Evolutionary conservation across 768 basidiomycete genomes (phyloP), one percentile per base, ranked within the genome.

Genomic region (Kwoniella mangroviensis): DNA sequence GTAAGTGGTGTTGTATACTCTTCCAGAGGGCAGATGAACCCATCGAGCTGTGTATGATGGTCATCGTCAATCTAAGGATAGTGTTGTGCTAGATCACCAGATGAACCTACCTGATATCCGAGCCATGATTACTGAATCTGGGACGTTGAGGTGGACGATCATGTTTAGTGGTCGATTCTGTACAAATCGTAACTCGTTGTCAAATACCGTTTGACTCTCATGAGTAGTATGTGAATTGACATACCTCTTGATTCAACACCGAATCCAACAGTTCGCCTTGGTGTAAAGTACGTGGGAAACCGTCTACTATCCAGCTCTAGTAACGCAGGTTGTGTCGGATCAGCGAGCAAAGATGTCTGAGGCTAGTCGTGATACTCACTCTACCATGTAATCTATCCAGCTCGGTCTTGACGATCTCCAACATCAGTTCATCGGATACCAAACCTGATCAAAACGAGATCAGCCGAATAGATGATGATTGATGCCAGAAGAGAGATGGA

Each of bases 301-400:
- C 83, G 56, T 84, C 83, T 1, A 84, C 65, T 60, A 84, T 83
- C 83, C 83, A 84, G 73, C 77, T 81, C 81, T 82, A 67, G 13
- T 52, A 59, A 6, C 42, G 63, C 51, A 54, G 28, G 53, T 19
- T 69, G 56, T 22, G 51, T n/a, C 40, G 57, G 55, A 57, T 59
- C 53, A 54, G 24, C 73, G 9, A 57, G 15, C 52, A 28, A 49
- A 49, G 26, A 13, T 52, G 63, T 58, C 19, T 58, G 43, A 13
- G 43, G 42, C 12, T 40, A 15, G 15, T 13, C 2, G n/a, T 3
- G 6, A 49, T 21, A 57, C 75, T 45, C 63, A 80, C 82, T 77
- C 75, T 82, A 34, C 81, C 82, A 12, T 73, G 72, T 54, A 83
- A 67, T 58, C 80, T 75, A 63, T 83, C 81, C 54, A 83, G 60